Evolutionary conservation across 202 grass and related monocot genomes (phyloP), one percentile per base, ranked within the genome.

Genomic region (Elaeis oleifera): DNA sequence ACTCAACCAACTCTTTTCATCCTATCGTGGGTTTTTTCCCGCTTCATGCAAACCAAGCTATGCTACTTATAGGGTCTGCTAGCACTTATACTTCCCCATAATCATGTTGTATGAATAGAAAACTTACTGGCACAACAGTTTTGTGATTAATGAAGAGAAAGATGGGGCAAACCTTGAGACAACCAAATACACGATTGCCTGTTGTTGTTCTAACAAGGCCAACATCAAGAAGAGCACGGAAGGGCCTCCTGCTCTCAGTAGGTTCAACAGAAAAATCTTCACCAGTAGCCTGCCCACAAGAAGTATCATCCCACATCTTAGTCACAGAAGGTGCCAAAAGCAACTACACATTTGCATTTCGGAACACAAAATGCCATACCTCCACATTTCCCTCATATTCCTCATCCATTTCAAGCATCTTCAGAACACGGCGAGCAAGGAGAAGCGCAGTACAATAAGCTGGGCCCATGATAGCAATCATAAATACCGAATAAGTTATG

Each of bases 191-290:
- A 18, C 50, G 50, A 25, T 67, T 67, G 24, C 50, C 64, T 5
- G 64, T 67, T 14, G 64, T 67, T 20, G 64, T 67, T 9, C 64
- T 53, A 14, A 65, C 23, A 65, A 65, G 63, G 63, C 63, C 63
- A 65, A 65, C 63, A 65, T 65, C 63, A 16, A 65, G 63, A 1
- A 65, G 49, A 65, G 63, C 63, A 28, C 63, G 63, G 49, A 65
- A 65, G 8, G 63, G 63, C 49, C 63, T 65, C 39, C 63, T 65
- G 23, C 49, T 65, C 22, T 52, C 63, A 26, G 48, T 22, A 52
- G 64, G 64, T 67, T 67, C 64, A 13, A 67, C 64, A 54, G 64
- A 67, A n/a, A 53, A 67, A 16, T 67, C 64, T 51, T 67, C 64
- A 4, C 50, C 64, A 16, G 64, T 53, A 25, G 64, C 64, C 64